Conservation (phyloP, 805 yeast species). For the Kazachstania bromeliacearum region DNA sequence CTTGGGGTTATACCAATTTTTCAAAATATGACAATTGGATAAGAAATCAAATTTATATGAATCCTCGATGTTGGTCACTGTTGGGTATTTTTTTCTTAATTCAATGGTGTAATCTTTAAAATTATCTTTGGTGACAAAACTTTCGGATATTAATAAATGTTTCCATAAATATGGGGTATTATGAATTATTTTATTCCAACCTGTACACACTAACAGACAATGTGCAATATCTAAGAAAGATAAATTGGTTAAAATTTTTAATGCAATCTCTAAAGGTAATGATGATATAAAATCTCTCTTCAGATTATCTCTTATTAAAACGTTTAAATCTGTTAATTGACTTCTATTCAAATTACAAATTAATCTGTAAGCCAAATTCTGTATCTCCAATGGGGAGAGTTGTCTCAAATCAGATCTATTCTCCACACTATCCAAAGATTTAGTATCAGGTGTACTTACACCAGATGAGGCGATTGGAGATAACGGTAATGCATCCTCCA, state of each 20-base stretch:
- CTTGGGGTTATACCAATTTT: slow-evolving; percentile 73
- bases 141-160: slow-evolving; percentile 50
- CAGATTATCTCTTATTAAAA: slow-evolving; percentile 32
- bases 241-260: slow-evolving; percentile 53
- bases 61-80: slow-evolving; percentile 25
- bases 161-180: slow-evolving; percentile 63
- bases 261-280: slow-evolving; percentile 68
- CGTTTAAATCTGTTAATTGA: slow-evolving; percentile 25
- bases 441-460: slow-evolving; percentile 9
- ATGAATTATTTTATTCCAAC: slow-evolving; percentile 61
- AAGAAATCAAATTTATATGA: slow-evolving; percentile 39
- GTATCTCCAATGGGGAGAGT: slow-evolving; percentile 6
- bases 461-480: slow-evolving; percentile 30
- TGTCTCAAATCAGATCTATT: slow-evolving; percentile 2
- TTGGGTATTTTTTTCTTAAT: slow-evolving; percentile 20
- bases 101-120: slow-evolving; percentile 31
- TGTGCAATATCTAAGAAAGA: slow-evolving; percentile 54
- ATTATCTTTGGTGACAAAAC: slow-evolving; percentile 40
- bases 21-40: slow-evolving; percentile 65
- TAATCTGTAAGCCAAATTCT: slow-evolving; percentile 21
- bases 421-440: background rate
- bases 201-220: slow-evolving; percentile 53
- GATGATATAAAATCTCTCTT: slow-evolving; percentile 62
- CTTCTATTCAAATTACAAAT: slow-evolving; percentile 20
- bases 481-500: slow-evolving; percentile 23